Percentiles rank a stretch among this genome's conserved stretches.
These are phyloP conservation scores for Wallacemonas sp. DNA, from an alignment of 208 protist genomes.

Conservation along the genomic window DNA sequence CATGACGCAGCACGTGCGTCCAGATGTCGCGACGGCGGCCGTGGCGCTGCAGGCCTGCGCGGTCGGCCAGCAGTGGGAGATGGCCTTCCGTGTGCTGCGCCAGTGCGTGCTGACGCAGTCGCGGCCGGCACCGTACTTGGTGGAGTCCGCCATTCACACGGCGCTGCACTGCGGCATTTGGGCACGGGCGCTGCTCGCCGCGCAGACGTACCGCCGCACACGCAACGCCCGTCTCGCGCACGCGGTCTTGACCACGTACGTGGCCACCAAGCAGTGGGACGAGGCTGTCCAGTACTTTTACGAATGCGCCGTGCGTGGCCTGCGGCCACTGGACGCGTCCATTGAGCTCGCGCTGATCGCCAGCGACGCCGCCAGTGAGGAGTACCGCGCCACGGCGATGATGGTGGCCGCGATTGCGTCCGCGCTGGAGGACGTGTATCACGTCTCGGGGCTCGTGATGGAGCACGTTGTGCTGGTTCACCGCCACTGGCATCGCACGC, in stretches of 20 bases:
- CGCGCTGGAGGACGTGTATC: slow-evolving; percentile 78
- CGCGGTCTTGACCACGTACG: slow-evolving; percentile 58
- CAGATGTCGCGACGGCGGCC: slow-evolving; percentile 45
- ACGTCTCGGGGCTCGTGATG: slow-evolving; percentile 61
- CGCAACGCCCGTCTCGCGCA: slow-evolving; percentile 54
- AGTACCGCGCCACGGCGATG: slow-evolving; percentile 61
- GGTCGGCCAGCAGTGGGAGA: slow-evolving; percentile 57
- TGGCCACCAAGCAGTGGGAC: slow-evolving; percentile 49
- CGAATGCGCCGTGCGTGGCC: slow-evolving; percentile 52
- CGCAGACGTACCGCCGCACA: slow-evolving; percentile 47
- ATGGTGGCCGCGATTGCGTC: slow-evolving; percentile 68
- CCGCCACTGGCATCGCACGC: slow-evolving; percentile 28
- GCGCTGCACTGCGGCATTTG: slow-evolving; percentile 55
- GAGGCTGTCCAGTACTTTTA: slow-evolving; percentile 80
- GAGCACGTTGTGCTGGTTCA: slow-evolving; percentile 76
- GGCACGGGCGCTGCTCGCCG: slow-evolving; percentile 51
- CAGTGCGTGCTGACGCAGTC: slow-evolving; percentile 62
- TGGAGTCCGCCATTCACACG: slow-evolving; percentile 48
- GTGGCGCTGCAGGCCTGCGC: slow-evolving; percentile 69
- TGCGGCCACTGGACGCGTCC: slow-evolving; percentile 58
- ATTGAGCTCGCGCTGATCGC: slow-evolving; percentile 68
- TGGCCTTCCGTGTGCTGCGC: slow-evolving; percentile 64
- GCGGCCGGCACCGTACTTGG: slow-evolving; percentile 41
- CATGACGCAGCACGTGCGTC: slow-evolving; percentile 54
- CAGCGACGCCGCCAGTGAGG: slow-evolving; percentile 56